These are phyloP conservation scores for Oryza meridionalis DNA, from an alignment of 176 grass and related monocot genomes.

Conservation along the genomic window DNA sequence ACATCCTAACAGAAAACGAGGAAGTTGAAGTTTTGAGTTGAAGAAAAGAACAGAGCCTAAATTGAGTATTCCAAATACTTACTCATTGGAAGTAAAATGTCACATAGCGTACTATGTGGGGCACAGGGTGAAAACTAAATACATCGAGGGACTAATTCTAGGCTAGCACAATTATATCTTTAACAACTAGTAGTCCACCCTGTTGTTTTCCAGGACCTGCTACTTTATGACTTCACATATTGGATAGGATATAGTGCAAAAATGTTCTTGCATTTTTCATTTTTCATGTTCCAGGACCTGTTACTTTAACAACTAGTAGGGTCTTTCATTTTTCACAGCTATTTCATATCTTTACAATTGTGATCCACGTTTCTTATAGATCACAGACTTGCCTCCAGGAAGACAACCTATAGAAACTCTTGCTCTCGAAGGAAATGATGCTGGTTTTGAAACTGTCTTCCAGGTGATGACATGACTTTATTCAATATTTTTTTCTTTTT, in stretches of 20 bases:
- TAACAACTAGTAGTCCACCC: constrained; percentile 2
- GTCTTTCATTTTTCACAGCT: constrained; percentile 20
- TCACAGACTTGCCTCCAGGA: constrained; percentile 92
- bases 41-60: too few relatives aligned
- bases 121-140: background rate
- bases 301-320: background rate
- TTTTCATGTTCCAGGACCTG: too few relatives aligned
- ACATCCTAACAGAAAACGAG: too few relatives aligned
- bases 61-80: constrained; percentile 32
- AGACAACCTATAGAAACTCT: constrained; percentile 78
- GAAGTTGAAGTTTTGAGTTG: too few relatives aligned
- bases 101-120: constrained; percentile 7
- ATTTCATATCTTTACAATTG: constrained; percentile 29
- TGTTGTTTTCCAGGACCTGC: background rate
- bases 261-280: constrained; percentile 17
- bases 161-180: constrained; percentile 23
- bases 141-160: background rate
- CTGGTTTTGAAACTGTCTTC: constrained; percentile 78
- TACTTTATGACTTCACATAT: constrained; percentile 25
- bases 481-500: constrained; percentile 31
- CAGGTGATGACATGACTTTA: constrained; percentile 56
- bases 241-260: constrained; percentile 27
- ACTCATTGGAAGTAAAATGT: constrained; percentile 24
- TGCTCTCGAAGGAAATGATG: constrained; percentile 85
- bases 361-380: constrained; percentile 47